Percentiles rank a stretch among this genome's conserved stretches.
phyloP scores from a whole-genome alignment of 2,329 filamentous ascomycete genomes.

The Colletotrichum chlorophyti region DNA sequence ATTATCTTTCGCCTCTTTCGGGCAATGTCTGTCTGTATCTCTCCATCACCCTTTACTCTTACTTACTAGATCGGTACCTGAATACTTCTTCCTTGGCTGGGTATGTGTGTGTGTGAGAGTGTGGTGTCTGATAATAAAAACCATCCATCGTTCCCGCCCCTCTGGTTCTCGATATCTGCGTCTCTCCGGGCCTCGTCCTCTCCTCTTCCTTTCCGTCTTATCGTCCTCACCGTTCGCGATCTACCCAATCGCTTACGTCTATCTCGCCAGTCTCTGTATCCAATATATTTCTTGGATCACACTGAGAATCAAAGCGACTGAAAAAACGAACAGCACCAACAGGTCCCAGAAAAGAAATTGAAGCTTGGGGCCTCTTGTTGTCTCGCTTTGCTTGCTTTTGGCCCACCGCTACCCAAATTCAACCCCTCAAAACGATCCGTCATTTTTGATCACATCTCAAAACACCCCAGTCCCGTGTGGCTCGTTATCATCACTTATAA shows the following conservation, averaged over 20 bases:
- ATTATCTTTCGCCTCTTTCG: background rate
- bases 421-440: no score
- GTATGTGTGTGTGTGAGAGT: no score
- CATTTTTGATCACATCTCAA: no score
- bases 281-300: no score
- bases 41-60: background rate
- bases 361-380: no score
- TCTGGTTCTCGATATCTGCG: background rate
- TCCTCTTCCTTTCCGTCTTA: background rate
- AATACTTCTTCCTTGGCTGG: no score
- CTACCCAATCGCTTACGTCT: background rate
- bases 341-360: background rate
- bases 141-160: slow-evolving; percentile 6
- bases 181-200: slow-evolving; percentile 8
- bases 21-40: no score
- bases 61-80: no score
- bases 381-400: slow-evolving; percentile 18
- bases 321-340: no score
- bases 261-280: background rate
- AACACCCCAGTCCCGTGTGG: no score
- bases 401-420: background rate
- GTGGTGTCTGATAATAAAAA: slow-evolving; percentile 24
- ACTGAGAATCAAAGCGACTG: no score
- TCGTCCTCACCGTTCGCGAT: background rate
- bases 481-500: no score